Percentiles rank a stretch among this genome's conserved stretches.
Evolutionary conservation across 306 rosid species (phyloP).

Genomic region (Cucumis sativus): DNA sequence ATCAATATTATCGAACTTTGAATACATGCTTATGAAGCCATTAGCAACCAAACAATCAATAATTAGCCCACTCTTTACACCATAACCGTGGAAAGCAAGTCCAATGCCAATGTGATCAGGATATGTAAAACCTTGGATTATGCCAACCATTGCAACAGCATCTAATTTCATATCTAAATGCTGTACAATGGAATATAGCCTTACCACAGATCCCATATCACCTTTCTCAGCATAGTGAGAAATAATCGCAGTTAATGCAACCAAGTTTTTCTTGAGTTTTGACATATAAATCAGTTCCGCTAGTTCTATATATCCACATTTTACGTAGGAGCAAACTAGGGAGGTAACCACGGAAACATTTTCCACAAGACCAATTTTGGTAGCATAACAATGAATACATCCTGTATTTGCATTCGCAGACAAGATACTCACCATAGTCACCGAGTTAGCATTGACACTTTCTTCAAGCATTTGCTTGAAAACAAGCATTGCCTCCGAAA

Average conservation of each 20-base stretch:
- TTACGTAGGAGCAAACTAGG: background rate
- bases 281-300: background rate
- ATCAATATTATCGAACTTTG: background rate
- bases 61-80: background rate
- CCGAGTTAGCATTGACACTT: background rate
- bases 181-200: background rate
- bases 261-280: background rate
- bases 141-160: background rate
- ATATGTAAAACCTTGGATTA: constrained; percentile 3
- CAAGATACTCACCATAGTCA: constrained; percentile 2
- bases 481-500: background rate
- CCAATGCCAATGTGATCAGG: background rate
- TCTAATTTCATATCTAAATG: background rate
- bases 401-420: background rate
- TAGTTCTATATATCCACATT: background rate
- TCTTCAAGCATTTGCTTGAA: constrained; percentile 1
- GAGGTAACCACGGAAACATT: background rate
- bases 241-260: background rate
- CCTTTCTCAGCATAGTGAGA: background rate
- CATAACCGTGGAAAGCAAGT: background rate
- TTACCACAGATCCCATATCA: background rate
- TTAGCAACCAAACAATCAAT: background rate
- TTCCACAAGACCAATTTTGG: constrained; percentile 4
- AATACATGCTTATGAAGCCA: constrained; percentile 3
- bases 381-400: constrained; percentile 1